Percentiles rank a stretch among this genome's conserved stretches.
These are phyloP conservation scores for Aspergillus nomiae DNA, from an alignment of 2,329 filamentous ascomycete species.

Conservation along the genomic window DNA sequence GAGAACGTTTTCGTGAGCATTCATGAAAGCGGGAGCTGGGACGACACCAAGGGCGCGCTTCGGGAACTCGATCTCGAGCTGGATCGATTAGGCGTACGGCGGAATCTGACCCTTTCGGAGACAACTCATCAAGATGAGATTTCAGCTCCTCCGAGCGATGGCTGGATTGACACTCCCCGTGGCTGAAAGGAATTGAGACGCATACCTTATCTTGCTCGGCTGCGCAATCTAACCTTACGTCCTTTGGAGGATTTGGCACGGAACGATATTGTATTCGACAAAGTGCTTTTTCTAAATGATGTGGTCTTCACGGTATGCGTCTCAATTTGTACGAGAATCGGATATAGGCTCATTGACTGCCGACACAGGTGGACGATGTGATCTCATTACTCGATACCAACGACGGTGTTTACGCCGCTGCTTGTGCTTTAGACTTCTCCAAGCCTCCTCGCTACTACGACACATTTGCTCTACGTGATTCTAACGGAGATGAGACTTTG, in stretches of 20 bases:
- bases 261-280: too few relatives aligned
- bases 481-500: constrained; percentile 58
- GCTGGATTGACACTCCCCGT: background rate
- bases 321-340: too few relatives aligned
- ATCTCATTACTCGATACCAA: too few relatives aligned
- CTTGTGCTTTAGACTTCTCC: too few relatives aligned
- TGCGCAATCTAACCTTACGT: constrained; percentile 64
- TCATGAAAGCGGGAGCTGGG: constrained; percentile 69
- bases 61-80: constrained; percentile 58
- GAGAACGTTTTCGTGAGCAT: constrained; percentile 70
- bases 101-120: background rate
- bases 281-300: too few relatives aligned
- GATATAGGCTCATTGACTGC: too few relatives aligned
- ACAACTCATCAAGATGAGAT: background rate
- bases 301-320: too few relatives aligned
- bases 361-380: too few relatives aligned
- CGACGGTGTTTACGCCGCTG: too few relatives aligned
- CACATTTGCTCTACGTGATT: constrained; percentile 64
- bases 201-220: constrained; percentile 67
- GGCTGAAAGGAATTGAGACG: constrained; percentile 56
- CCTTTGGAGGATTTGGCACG: constrained; percentile 55
- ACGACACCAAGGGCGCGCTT: constrained; percentile 68
- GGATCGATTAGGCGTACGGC: constrained; percentile 43
- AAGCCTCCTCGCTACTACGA: too few relatives aligned
- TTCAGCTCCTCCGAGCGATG: background rate